Evolutionary conservation across 2,329 filamentous ascomycete genomes (phyloP).

Genomic region (Akanthomyces uredinophilus): DNA sequence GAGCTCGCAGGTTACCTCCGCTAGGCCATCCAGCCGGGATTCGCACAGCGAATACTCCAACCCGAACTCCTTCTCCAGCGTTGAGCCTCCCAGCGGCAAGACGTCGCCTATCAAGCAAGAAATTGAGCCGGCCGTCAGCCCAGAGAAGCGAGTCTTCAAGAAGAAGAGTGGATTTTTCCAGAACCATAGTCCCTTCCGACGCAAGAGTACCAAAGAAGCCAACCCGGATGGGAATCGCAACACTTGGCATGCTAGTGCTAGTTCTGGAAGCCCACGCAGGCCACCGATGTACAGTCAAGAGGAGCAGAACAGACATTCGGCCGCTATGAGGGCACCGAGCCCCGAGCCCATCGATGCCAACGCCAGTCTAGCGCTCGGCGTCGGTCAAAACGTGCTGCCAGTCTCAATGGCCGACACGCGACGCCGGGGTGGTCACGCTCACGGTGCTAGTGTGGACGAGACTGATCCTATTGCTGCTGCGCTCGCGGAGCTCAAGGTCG

Average conservation of each 20-base stretch:
- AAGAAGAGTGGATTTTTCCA: slow-evolving; percentile 86
- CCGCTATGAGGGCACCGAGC: slow-evolving; percentile 48
- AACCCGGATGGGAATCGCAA: slow-evolving; percentile 45
- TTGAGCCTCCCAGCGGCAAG: slow-evolving; percentile 70
- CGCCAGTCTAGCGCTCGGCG: slow-evolving; percentile 86
- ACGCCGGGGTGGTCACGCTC: slow-evolving; percentile 24
- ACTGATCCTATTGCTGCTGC: slow-evolving; percentile 87
- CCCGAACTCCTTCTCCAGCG: slow-evolving; percentile 81
- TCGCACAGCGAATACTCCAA: slow-evolving; percentile 89
- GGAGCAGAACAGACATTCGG: slow-evolving; percentile 19
- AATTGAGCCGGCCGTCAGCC: slow-evolving; percentile 41
- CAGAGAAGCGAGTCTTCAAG: slow-evolving; percentile 63
- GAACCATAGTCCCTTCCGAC: slow-evolving; percentile 84
- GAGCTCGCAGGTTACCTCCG: slow-evolving; percentile 48
- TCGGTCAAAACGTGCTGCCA: slow-evolving; percentile 94
- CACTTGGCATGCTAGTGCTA: slow-evolving; percentile 50
- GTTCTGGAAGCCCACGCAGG: slow-evolving; percentile 30
- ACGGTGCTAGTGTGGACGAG: slow-evolving; percentile 49
- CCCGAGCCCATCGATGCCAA: slow-evolving; percentile 87
- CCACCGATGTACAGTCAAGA: slow-evolving; percentile 36
- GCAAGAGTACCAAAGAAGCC: slow-evolving; percentile 79
- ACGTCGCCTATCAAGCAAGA: slow-evolving; percentile 68
- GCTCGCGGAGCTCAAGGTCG: slow-evolving; percentile 85
- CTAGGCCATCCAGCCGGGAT: slow-evolving; percentile 76
- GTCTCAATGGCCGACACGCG: slow-evolving; percentile 73